phyloP scores from a whole-genome alignment of 2,329 filamentous ascomycete species.

The Boeremia lycopersici region DNA sequence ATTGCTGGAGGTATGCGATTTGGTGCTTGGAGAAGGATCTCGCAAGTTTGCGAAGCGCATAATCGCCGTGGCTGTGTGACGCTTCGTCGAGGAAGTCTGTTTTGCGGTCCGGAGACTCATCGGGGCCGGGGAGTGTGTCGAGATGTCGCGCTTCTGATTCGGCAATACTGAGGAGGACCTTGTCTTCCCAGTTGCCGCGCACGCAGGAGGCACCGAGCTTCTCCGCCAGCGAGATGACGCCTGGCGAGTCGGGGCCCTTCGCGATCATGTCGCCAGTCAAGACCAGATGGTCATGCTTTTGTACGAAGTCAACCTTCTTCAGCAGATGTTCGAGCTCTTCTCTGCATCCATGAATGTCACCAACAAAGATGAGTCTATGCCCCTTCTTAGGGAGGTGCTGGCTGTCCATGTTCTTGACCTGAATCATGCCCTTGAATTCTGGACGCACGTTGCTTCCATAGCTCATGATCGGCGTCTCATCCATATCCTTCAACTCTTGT shows the following conservation, averaged over 20 bases:
- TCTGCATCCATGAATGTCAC: constrained; percentile 91
- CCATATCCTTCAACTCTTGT: constrained; percentile 45
- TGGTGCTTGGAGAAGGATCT: constrained; percentile 65
- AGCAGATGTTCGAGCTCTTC: constrained; percentile 67
- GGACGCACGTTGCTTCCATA: constrained; percentile 58
- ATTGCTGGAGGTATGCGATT: constrained; percentile 69
- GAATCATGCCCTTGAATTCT: constrained; percentile 56
- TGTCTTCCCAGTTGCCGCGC: constrained; percentile 91
- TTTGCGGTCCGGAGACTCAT: constrained; percentile 41
- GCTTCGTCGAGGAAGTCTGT: constrained; percentile 39
- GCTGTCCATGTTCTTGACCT: constrained; percentile 57
- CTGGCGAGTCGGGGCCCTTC: constrained; percentile 83
- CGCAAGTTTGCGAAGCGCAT: constrained; percentile 59
- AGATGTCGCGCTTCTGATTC: constrained; percentile 38
- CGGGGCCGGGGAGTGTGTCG: constrained; percentile 26
- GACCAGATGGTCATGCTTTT: constrained; percentile 57
- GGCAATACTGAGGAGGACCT: constrained; percentile 71
- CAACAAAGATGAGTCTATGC: constrained; percentile 77
- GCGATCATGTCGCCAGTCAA: constrained; percentile 60
- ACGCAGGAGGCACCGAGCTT: constrained; percentile 77
- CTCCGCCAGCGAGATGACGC: constrained; percentile 78
- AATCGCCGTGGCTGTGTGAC: constrained; percentile 41
- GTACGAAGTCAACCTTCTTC: constrained; percentile 67
- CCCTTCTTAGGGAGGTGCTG: constrained; percentile 52
- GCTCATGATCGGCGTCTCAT: constrained; percentile 29